phyloP scores from a whole-genome alignment of 176 grass and related monocot genomes.

The Hordeum vulgare region MorexV3_pseudomolecules_assembly NC_058520.1:483136838-483137337 shows the following conservation, averaged over 20 bases:
- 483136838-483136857: conserved; percentile 74
- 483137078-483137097: too few relatives aligned
- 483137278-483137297: conserved; percentile 62
- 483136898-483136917: conserved; percentile 53
- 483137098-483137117: too few relatives aligned
- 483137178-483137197: conserved; percentile 7
- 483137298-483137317: conserved; percentile 44
- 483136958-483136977: too few relatives aligned
- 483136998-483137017: too few relatives aligned
- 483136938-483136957: too few relatives aligned
- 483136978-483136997: too few relatives aligned
- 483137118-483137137: conserved; percentile 4
- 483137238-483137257: conserved; percentile 66
- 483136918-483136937: conserved; percentile 27
- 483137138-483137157: conserved; percentile 56
- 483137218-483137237: conserved; percentile 51
- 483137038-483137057: too few relatives aligned
- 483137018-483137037: too few relatives aligned
- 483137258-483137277: conserved; percentile 73
- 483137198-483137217: conserved; percentile 38
- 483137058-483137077: too few relatives aligned
- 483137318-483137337: conserved; percentile 60
- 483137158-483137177: conserved; percentile 34
- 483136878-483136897: conserved; percentile 42
- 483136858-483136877: conserved; percentile 80